Conservation (phyloP, 2,329 filamentous ascomycete genomes). For the Apiospora malaysiana region DNA sequence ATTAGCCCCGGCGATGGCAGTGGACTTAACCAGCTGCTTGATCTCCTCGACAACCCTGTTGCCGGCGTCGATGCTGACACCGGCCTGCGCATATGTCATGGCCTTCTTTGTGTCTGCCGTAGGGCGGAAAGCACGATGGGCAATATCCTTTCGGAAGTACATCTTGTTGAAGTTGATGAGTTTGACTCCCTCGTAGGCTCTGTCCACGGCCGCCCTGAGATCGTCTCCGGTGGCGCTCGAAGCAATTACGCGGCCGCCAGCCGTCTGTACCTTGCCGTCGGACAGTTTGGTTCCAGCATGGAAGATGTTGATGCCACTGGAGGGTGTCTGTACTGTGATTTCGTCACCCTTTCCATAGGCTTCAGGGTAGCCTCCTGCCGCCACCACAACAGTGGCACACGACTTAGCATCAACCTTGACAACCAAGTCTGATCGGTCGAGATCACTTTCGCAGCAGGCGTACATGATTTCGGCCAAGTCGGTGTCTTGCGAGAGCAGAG, state of each 20-base stretch:
- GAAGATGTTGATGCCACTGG: slow-evolving; percentile 74
- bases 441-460: slow-evolving; percentile 77
- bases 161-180: slow-evolving; percentile 85
- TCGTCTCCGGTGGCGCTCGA: slow-evolving; percentile 79
- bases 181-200: slow-evolving; percentile 84
- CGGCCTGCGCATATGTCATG: slow-evolving; percentile 91
- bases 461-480: slow-evolving; percentile 90
- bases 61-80: slow-evolving; percentile 92
- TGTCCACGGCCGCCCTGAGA: slow-evolving; percentile 81
- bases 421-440: slow-evolving; percentile 64
- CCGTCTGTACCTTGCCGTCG: slow-evolving; percentile 70
- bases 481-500: slow-evolving; percentile 53
- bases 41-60: slow-evolving; percentile 93
- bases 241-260: slow-evolving; percentile 91
- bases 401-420: slow-evolving; percentile 73
- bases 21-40: slow-evolving; percentile 87
- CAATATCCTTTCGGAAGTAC: slow-evolving; percentile 94
- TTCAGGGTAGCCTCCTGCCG: slow-evolving; percentile 89
- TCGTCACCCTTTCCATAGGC: slow-evolving; percentile 79
- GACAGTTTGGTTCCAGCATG: slow-evolving; percentile 84
- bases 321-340: slow-evolving; percentile 56
- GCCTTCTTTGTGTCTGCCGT: slow-evolving; percentile 50
- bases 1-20: slow-evolving; percentile 83
- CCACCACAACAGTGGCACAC: slow-evolving; percentile 92
- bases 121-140: slow-evolving; percentile 71